Percentiles rank a stretch among this genome's conserved stretches.
Evolutionary conservation across 345 rosid genomes (phyloP).

Genomic region (Eucalyptus coolabah): DNA sequence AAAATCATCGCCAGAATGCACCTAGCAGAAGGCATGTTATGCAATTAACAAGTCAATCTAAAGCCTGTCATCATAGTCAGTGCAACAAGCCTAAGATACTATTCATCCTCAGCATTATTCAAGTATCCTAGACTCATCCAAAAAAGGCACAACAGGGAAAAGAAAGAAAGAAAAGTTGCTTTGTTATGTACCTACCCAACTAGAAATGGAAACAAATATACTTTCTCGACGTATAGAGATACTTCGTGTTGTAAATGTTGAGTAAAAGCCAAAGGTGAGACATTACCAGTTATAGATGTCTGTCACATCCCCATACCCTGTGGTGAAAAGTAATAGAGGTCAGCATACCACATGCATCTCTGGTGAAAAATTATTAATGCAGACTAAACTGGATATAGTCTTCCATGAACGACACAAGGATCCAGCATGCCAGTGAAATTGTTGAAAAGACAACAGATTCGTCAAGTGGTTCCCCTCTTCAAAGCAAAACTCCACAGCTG

Average conservation of each 20-base stretch:
- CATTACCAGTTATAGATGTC: constrained; percentile 87
- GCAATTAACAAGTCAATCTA: neutral
- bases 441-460: neutral
- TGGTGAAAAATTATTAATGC: neutral
- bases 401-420: neutral
- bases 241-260: neutral
- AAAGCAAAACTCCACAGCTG: neutral
- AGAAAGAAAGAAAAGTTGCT: neutral
- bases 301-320: constrained; percentile 95
- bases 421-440: neutral
- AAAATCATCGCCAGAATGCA: neutral
- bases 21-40: neutral
- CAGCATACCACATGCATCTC: neutral
- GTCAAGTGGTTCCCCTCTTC: neutral
- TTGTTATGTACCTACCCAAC: neutral
- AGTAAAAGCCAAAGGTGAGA: neutral
- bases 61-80: neutral
- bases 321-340: neutral
- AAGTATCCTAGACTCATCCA: neutral
- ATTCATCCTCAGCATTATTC: neutral
- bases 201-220: neutral
- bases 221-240: neutral
- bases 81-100: neutral
- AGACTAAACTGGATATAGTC: neutral
- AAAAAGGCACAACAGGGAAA: neutral